Conservation (phyloP, 176 grass and related monocot genomes). For the Lolium rigidum region DNA sequence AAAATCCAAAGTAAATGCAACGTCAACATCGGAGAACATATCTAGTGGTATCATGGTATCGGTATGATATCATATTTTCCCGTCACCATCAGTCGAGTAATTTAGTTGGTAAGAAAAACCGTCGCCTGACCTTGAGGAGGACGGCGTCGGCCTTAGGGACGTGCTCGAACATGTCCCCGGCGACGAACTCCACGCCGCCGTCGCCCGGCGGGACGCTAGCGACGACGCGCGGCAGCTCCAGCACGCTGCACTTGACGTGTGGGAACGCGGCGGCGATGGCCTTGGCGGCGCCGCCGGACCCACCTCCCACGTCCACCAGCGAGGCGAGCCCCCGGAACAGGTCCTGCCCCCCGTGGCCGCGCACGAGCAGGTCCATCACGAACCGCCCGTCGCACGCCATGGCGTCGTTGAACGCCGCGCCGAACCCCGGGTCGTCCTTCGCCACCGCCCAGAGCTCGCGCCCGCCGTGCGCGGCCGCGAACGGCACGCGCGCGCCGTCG, state of each 20-base stretch:
- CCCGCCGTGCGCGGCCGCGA: slow-evolving; percentile 47
- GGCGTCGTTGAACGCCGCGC: slow-evolving; percentile 57
- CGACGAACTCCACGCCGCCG: slow-evolving; percentile 55
- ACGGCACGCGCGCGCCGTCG: slow-evolving; percentile 40
- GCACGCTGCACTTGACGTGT: slow-evolving; percentile 51
- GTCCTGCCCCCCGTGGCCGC: slow-evolving; percentile 1
- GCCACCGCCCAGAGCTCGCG: slow-evolving; percentile 45
- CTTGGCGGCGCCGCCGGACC: slow-evolving; percentile 39
- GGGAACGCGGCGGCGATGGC: slow-evolving; percentile 58
- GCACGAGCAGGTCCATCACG: slow-evolving; percentile 58
- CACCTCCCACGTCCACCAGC: slow-evolving; percentile 63
- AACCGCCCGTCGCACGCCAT: slow-evolving; percentile 62
- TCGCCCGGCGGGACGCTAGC: slow-evolving; percentile 12
- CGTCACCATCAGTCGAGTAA: too few relatives aligned
- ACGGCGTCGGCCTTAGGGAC: slow-evolving; percentile 45
- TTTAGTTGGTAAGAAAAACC: too few relatives aligned
- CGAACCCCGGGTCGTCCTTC: slow-evolving; percentile 45
- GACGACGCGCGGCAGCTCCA: slow-evolving; percentile 60
- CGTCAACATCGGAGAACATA: too few relatives aligned
- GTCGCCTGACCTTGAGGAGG: slow-evolving; percentile 43
- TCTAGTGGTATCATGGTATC: too few relatives aligned
- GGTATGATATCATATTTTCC: too few relatives aligned
- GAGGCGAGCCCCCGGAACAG: slow-evolving; percentile 56
- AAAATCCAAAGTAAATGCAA: not conserved
- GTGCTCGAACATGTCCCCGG: slow-evolving; percentile 56